Base-by-base conservation (phyloP, 495 filamentous ascomycete species). In the Penicillium tannophilum region DNA sequence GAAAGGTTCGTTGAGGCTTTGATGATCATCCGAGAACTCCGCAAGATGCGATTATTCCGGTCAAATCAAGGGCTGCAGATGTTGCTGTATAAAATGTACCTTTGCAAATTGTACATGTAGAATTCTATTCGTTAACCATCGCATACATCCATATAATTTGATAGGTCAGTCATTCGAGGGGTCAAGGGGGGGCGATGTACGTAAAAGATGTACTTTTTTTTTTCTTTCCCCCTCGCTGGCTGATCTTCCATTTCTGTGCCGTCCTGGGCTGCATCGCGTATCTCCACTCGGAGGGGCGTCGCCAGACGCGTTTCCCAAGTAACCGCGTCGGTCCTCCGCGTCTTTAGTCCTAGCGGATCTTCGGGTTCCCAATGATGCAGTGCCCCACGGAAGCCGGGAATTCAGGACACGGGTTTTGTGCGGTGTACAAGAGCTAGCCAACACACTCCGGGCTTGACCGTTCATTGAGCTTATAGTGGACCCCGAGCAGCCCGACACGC, bases 231-330 rank as follows among this genome's bases (percentile, higher is more conserved):
- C 30, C 19, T 36, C 50, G 16, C 30, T 39, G 10, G 6, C 52
- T 14, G 45, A 59, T 59, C 56, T 53, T 20, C 42, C 48, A 59
- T 28, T 51, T 44, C 59, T 44, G 35, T 33, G 31, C 55, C 44
- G 36, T 49, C 16, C 12, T 44, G 55, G 48, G 54, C 52, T 54
- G 54, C 43, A 39, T 66, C 28, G 55, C 50, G 46, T 58, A 44
- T 52, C 63, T 55, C 56, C 54, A 52, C 61, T 42, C 35, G 48
- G 44, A 51, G 54, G 42, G 39, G 49, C 35, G 12, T 61, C 57
- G 65, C 63, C 60, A 64, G 45, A 63, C 65, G 67, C 67, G 67
- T 70, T 68, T 68, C 67, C 67, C 49, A 62, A 70, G 67, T 70
- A 70, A 70, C 67, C 67, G 67, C 63, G 67, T 65, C 55, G 58